These are phyloP conservation scores for Ettlia oleoabundans DNA, from an alignment of 139 green algal species.

Conservation along the genomic window DNA sequence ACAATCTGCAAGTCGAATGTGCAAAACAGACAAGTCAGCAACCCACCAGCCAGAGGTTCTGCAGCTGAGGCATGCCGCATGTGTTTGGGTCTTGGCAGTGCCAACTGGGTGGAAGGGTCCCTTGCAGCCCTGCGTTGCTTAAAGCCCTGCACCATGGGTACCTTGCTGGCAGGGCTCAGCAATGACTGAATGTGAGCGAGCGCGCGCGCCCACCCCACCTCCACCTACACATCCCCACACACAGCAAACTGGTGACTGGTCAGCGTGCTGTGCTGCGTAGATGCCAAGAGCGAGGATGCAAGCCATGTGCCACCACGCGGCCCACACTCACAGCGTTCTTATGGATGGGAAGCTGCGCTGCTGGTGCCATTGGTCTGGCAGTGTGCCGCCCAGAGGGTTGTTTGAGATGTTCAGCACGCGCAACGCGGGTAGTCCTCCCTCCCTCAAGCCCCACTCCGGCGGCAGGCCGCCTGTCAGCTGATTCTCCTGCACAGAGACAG, in stretches of 20 bases:
- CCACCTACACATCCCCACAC: neutral
- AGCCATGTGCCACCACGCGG: too few species aligned
- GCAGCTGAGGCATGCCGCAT: constrained; percentile 1
- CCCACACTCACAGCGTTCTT: neutral
- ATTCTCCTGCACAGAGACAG: too few species aligned
- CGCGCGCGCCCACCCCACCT: neutral
- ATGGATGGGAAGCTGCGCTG: neutral
- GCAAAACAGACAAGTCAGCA: too few species aligned
- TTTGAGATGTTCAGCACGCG: constrained; percentile 12
- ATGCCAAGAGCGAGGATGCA: too few species aligned
- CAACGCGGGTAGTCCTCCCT: constrained; percentile 4
- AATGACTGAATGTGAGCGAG: neutral
- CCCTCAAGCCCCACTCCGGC: too few species aligned
- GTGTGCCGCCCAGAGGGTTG: constrained; percentile 27
- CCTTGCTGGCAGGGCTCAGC: neutral
- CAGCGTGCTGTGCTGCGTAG: neutral
- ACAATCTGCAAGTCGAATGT: too few species aligned
- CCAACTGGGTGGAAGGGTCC: constrained; percentile 9
- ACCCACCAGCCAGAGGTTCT: constrained; percentile 16
- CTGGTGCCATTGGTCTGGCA: constrained; percentile 19
- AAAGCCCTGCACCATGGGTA: neutral
- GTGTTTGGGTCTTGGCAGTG: neutral
- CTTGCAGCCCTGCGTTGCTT: neutral
- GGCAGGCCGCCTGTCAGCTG: too few species aligned
- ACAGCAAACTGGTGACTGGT: neutral